phyloP scores from a whole-genome alignment of 805 yeast species.

The Saccharomycopsis babjevae region DNA sequence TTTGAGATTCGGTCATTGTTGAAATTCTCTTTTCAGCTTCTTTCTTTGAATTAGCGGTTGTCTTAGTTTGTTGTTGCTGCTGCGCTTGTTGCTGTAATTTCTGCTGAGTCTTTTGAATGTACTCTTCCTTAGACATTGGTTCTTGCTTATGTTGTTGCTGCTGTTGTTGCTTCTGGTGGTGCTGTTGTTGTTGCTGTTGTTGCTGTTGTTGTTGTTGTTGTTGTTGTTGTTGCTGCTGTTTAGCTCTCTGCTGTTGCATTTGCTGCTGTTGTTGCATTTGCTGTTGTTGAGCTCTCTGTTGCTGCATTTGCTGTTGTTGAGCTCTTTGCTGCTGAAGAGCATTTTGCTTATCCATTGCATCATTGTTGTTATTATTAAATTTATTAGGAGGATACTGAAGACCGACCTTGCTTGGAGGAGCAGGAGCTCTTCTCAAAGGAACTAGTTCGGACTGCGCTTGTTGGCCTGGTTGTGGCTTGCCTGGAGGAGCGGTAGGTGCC shows the following conservation, averaged over 20 bases:
- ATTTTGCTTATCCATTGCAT: constrained; percentile 15
- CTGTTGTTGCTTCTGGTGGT: constrained; percentile 2
- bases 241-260: constrained; percentile 17
- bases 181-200: constrained; percentile 21
- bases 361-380: not conserved
- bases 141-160: constrained; percentile 2
- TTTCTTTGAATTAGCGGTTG: constrained; percentile 2
- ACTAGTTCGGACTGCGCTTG: constrained; percentile 25
- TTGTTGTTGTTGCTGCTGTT: constrained; percentile 3
- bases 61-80: constrained; percentile 9
- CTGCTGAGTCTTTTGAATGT: constrained; percentile 24
- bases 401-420: constrained; percentile 32
- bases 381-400: constrained; percentile 15
- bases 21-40: constrained; percentile 39
- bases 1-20: constrained; percentile 76
- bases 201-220: constrained; percentile 19
- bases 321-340: constrained; percentile 17
- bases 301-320: constrained; percentile 18
- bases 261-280: constrained; percentile 22
- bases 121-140: constrained; percentile 17
- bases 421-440: constrained; percentile 47
- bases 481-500: constrained; percentile 32
- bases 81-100: constrained; percentile 19
- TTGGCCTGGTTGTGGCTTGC: constrained; percentile 1
- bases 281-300: constrained; percentile 18